Percentiles rank a stretch among this genome's conserved stretches.
Conservation (phyloP, 805 yeast species). For the Teunomyces gatunensis region DNA sequence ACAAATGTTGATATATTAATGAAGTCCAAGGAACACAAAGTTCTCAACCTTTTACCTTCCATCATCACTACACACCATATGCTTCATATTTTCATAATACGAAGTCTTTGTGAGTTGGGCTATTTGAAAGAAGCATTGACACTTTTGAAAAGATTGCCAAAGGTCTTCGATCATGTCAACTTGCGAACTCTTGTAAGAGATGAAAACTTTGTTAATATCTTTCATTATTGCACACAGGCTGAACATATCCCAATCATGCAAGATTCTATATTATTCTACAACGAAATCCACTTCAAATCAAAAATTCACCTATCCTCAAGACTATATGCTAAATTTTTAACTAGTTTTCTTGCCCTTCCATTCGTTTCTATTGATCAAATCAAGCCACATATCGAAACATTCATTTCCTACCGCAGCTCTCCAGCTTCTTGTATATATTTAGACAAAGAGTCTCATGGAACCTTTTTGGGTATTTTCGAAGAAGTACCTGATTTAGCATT, state of each 20-base stretch:
- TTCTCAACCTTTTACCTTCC: constrained; percentile 18
- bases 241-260: not conserved
- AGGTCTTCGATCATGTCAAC: constrained; percentile 7
- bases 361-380: constrained; percentile 1
- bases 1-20: constrained; percentile 9
- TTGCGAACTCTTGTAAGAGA: constrained; percentile 2
- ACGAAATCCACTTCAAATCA: not conserved
- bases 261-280: not conserved
- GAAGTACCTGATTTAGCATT: not conserved
- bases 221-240: not conserved
- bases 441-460: not conserved
- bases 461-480: not conserved
- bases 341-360: not conserved
- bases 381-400: not conserved
- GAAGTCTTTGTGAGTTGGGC: constrained; percentile 25
- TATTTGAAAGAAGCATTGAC: constrained; percentile 23
- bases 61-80: constrained; percentile 23
- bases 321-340: constrained; percentile 1
- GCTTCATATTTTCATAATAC: constrained; percentile 25
- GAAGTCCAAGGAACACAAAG: constrained; percentile 8
- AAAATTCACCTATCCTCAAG: not conserved
- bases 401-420: constrained; percentile 1
- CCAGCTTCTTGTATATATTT: not conserved
- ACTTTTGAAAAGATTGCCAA: constrained; percentile 18
- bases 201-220: constrained; percentile 8